Percentiles rank a stretch among this genome's conserved stretches.
These are phyloP conservation scores for Perkinsus chesapeaki DNA, from an alignment of 169 alveolate species.

Conservation along the genomic window DNA sequence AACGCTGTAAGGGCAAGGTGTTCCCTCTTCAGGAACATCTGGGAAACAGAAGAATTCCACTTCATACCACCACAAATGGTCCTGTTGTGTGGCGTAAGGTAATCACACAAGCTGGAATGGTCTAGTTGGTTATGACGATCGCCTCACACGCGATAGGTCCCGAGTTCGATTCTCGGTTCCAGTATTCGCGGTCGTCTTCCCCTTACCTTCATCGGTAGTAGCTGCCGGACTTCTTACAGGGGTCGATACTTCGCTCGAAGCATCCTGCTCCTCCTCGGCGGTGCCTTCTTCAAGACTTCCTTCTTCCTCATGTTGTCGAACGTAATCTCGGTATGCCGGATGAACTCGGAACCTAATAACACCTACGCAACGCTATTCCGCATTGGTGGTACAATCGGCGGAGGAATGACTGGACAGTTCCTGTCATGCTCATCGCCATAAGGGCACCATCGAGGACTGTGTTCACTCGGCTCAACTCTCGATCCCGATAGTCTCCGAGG, in stretches of 20 bases:
- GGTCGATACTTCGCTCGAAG: neutral
- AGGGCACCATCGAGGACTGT: neutral
- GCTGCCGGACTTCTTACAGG: neutral
- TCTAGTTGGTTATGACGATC: neutral
- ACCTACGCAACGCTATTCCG: neutral
- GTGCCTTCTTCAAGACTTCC: neutral
- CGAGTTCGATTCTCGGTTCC: constrained; percentile 1
- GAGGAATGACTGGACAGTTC: neutral
- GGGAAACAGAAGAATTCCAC: neutral
- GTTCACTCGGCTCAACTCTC: neutral
- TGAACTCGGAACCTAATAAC: neutral
- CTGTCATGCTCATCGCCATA: neutral
- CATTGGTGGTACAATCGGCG: neutral
- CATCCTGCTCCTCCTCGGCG: neutral
- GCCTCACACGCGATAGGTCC: constrained; percentile 1
- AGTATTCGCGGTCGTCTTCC: neutral
- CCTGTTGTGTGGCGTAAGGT: too few species aligned
- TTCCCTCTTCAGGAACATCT: neutral
- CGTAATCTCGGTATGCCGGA: neutral
- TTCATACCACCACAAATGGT: neutral
- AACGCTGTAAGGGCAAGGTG: neutral
- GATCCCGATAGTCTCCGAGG: neutral
- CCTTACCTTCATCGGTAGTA: neutral
- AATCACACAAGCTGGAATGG: neutral
- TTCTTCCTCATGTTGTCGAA: neutral